Percentiles rank a stretch among this genome's conserved stretches.
Evolutionary conservation across 768 basidiomycete species (phyloP).

Genomic region (Hygrocybe coccinea): DNA sequence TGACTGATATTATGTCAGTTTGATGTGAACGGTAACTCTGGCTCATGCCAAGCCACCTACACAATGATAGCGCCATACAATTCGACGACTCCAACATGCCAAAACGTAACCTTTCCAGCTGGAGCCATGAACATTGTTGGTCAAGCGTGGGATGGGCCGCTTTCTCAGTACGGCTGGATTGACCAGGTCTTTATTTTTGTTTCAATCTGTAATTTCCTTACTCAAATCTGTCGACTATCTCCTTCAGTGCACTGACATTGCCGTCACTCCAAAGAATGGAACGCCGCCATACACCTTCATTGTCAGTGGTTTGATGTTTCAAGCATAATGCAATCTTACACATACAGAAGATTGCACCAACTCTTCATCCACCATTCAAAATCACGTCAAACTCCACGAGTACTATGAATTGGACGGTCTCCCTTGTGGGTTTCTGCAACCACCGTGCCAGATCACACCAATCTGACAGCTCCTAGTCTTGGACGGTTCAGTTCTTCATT

Average conservation of each 20-base stretch:
- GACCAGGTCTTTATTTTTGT: constrained; percentile 38
- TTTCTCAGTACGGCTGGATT: constrained; percentile 58
- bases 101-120: constrained; percentile 45
- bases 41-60: constrained; percentile 56
- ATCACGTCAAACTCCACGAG: constrained; percentile 40
- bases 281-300: constrained; percentile 57
- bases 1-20: constrained; percentile 36
- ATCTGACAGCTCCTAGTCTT: constrained; percentile 29
- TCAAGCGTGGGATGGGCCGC: constrained; percentile 39
- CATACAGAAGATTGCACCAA: constrained; percentile 48
- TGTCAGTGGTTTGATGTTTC: constrained; percentile 29
- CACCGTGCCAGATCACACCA: background rate
- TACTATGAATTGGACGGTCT: constrained; percentile 55
- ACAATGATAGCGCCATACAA: constrained; percentile 43
- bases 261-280: constrained; percentile 49
- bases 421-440: constrained; percentile 14
- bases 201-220: background rate
- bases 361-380: constrained; percentile 57
- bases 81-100: constrained; percentile 34
- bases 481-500: constrained; percentile 53
- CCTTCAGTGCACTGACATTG: constrained; percentile 53
- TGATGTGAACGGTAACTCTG: constrained; percentile 51
- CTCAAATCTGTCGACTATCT: background rate
- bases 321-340: background rate
- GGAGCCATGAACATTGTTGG: constrained; percentile 43